Evolutionary conservation across 75 land plant genomes (phyloP).

Genomic region (Selaginella tamariscina): DNA sequence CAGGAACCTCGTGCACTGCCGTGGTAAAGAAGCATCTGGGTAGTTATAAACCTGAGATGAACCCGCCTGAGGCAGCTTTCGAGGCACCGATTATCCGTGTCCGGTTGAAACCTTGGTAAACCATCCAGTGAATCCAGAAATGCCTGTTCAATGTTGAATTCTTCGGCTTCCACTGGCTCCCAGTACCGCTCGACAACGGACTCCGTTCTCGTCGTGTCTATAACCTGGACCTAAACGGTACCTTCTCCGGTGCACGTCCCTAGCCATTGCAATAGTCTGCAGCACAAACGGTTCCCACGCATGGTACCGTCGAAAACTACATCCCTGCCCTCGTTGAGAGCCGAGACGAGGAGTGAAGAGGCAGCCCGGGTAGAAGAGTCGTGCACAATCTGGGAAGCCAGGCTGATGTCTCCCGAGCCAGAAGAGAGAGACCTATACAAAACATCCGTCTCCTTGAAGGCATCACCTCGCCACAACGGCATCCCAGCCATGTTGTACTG

Average conservation of each 20-base stretch:
- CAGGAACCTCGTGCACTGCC: background rate
- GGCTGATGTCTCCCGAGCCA: background rate
- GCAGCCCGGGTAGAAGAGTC: conserved; percentile 12
- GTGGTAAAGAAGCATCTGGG: too few species aligned
- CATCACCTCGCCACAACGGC: conserved; percentile 17
- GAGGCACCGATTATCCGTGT: too few species aligned
- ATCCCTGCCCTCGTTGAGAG: conserved; percentile 9
- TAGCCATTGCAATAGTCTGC: conserved; percentile 6
- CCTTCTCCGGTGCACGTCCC: background rate
- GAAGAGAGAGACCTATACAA: conserved; percentile 21
- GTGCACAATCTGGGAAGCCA: conserved; percentile 8
- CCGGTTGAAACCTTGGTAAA: background rate
- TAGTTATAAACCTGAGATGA: too few species aligned
- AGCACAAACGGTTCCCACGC: conserved; percentile 12
- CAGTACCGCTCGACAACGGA: background rate
- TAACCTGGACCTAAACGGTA: conserved; percentile 3
- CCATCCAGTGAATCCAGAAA: background rate
- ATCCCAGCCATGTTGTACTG: too few species aligned
- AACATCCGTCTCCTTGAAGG: conserved; percentile 35
- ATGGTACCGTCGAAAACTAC: conserved; percentile 7
- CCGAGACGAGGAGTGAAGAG: conserved; percentile 1
- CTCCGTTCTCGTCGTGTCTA: background rate
- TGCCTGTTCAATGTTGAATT: background rate
- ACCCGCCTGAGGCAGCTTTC: background rate
- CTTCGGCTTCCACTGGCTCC: conserved; percentile 2